Percentiles rank a stretch among this genome's conserved stretches.
phyloP scores from a whole-genome alignment of 2,329 filamentous ascomycete genomes.

The Ascochyta lentis region DNA sequence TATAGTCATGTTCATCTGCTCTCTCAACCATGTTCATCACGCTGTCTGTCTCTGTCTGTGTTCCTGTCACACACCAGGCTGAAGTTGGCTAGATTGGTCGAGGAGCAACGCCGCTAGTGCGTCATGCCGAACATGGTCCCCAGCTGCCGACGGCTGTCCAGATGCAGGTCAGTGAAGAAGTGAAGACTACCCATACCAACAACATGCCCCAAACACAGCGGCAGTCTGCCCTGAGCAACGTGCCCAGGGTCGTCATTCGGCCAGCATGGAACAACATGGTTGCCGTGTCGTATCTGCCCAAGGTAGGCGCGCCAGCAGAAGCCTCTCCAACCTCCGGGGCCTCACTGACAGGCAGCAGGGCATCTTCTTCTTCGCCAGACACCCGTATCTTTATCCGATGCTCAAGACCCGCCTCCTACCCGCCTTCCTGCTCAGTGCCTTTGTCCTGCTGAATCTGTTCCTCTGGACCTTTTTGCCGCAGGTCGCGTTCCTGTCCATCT shows the following conservation, averaged over 20 bases:
- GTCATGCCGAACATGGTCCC: slow-evolving; percentile 6
- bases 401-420: slow-evolving; percentile 80
- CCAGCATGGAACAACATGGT: slow-evolving; percentile 37
- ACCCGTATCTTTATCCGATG: slow-evolving; percentile 82
- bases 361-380: slow-evolving; percentile 79
- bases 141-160: background rate
- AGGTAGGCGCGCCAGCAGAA: slow-evolving; percentile 24
- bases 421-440: slow-evolving; percentile 78
- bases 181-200: slow-evolving; percentile 19
- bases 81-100: too few relatives aligned
- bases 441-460: slow-evolving; percentile 87
- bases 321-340: background rate
- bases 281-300: slow-evolving; percentile 40
- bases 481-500: slow-evolving; percentile 85
- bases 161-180: too few relatives aligned
- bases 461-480: slow-evolving; percentile 88
- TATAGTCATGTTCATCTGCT: background rate
- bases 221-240: slow-evolving; percentile 39
- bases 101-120: slow-evolving; percentile 5
- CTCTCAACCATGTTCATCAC: too few relatives aligned
- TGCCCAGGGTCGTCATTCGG: slow-evolving; percentile 36
- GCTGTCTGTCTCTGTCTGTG: background rate
- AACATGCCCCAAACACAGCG: slow-evolving; percentile 36
- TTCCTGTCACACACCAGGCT: background rate
- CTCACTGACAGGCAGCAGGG: slow-evolving; percentile 58